Conservation (phyloP, 345 rosid species). For the Geranium brycei region DNA sequence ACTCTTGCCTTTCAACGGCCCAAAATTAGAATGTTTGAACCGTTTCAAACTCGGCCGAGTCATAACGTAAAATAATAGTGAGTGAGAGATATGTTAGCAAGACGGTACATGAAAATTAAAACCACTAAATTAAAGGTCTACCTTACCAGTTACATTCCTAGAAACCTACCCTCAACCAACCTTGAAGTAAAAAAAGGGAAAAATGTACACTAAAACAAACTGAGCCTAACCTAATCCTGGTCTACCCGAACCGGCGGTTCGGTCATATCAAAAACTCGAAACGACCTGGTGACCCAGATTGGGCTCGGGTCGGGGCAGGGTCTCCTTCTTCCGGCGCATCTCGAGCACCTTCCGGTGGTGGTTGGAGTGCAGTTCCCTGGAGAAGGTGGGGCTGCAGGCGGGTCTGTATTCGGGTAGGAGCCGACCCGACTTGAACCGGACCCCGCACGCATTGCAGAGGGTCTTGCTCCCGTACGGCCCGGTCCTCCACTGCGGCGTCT, state of each 20-base stretch:
- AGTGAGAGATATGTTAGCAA: not conserved
- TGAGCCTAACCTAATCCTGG: slow-evolving; percentile 1
- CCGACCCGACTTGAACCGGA: slow-evolving; percentile 83
- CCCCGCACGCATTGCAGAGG: slow-evolving; percentile 88
- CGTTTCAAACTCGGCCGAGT: too few species aligned
- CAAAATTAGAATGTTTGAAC: too few species aligned
- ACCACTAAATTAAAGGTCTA: not conserved
- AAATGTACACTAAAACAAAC: slow-evolving; percentile 15
- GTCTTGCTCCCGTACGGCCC: slow-evolving; percentile 89
- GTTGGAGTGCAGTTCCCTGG: slow-evolving; percentile 65
- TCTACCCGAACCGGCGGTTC: not conserved
- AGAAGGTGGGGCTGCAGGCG: slow-evolving; percentile 83
- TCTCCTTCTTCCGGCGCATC: slow-evolving; percentile 53
- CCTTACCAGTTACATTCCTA: slow-evolving; percentile 25
- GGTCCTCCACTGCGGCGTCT: slow-evolving; percentile 91
- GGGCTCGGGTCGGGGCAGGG: slow-evolving; percentile 17
- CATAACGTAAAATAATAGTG: not conserved
- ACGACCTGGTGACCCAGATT: slow-evolving; percentile 21
- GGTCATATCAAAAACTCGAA: slow-evolving; percentile 41
- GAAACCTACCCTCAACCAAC: slow-evolving; percentile 27
- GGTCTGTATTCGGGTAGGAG: slow-evolving; percentile 83
- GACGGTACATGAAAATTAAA: not conserved
- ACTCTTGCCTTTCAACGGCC: too few species aligned
- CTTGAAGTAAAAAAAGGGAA: not conserved
- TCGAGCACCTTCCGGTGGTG: slow-evolving; percentile 83